These are phyloP conservation scores for Zangia roseola DNA, from an alignment of 768 basidiomycete genomes.

Conservation along the genomic window DNA sequence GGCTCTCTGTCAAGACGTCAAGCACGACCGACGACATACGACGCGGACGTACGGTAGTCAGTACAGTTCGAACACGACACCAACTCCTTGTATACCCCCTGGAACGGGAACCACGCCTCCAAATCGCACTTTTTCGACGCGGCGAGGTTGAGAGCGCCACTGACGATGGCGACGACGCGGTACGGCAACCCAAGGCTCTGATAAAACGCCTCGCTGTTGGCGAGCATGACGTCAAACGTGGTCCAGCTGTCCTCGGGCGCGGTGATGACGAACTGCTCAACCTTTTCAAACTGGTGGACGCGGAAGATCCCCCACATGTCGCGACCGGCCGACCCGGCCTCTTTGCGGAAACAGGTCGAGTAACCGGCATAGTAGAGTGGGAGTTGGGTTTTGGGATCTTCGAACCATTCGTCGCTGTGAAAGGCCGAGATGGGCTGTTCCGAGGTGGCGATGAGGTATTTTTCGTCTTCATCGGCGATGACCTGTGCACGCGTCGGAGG, in stretches of 20 bases:
- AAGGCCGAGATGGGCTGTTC: constrained; percentile 98
- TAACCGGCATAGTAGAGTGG: constrained; percentile 87
- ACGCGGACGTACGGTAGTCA: constrained; percentile 82
- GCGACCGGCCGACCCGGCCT: constrained; percentile 94
- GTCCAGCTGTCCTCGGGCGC: constrained; percentile 94
- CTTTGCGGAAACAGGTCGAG: constrained; percentile 98
- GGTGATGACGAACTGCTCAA: constrained; percentile 96
- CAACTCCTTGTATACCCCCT: constrained; percentile 93
- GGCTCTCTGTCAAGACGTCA: constrained; percentile 60
- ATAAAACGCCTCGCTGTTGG: constrained; percentile 90
- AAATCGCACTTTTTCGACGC: constrained; percentile 97
- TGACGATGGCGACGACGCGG: constrained; percentile 91
- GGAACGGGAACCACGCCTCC: constrained; percentile 99
- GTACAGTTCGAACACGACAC: constrained; percentile 99
- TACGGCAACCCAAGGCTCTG: constrained; percentile 93
- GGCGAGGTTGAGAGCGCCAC: constrained; percentile 94
- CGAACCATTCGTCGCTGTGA: constrained; percentile 98
- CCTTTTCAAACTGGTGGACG: constrained; percentile 99
- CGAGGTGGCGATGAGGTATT: constrained; percentile 98
- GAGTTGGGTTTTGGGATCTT: constrained; percentile 87
- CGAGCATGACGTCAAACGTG: constrained; percentile 90
- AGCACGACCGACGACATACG: neutral
- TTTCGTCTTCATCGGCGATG: constrained; percentile 88
- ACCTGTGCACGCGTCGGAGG: constrained; percentile 46
- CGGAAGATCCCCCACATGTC: constrained; percentile 99